These are phyloP conservation scores for Choanephora cucurbitarum DNA, from an alignment of 371 early-diverging fungal species.

Conservation along the genomic window DNA sequence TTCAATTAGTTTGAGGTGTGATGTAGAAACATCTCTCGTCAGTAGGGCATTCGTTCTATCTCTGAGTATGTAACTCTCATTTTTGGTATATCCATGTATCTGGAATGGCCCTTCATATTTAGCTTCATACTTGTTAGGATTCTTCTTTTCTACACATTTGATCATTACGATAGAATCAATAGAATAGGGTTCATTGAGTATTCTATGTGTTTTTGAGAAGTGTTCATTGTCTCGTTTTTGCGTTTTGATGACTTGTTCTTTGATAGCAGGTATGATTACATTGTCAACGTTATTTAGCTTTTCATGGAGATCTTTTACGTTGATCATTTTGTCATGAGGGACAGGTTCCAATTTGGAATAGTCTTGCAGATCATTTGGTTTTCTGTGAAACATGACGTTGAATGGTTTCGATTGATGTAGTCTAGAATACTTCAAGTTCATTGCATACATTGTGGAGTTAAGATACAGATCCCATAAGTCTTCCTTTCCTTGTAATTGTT, in stretches of 20 bases:
- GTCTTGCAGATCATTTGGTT: conserved; percentile 8
- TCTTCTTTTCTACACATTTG: not conserved
- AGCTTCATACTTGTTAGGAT: conserved; percentile 1
- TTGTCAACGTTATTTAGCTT: not conserved
- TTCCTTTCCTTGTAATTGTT: not conserved
- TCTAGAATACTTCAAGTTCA: conserved; percentile 6
- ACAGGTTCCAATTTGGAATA: not conserved
- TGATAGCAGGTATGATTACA: conserved; percentile 7
- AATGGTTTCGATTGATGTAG: conserved; percentile 11
- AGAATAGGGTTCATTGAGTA: not conserved
- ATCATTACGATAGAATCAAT: conserved; percentile 8
- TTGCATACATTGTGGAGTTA: not conserved
- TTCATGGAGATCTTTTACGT: not conserved
- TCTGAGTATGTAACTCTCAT: conserved; percentile 4
- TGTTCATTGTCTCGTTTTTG: conserved; percentile 8
- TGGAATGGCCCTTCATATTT: conserved; percentile 7
- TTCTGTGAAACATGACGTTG: conserved; percentile 14
- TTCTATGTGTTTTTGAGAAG: conserved; percentile 5
- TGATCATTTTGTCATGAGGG: not conserved
- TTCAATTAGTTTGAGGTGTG: conserved; percentile 1
- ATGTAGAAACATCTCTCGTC: not conserved
- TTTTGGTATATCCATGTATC: not conserved
- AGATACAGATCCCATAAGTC: conserved; percentile 11
- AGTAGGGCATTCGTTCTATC: not conserved
- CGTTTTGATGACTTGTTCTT: conserved; percentile 1